Evolutionary conservation across 23 red algal genomes (phyloP).

Genomic region (Cyanidium caldarium): DNA sequence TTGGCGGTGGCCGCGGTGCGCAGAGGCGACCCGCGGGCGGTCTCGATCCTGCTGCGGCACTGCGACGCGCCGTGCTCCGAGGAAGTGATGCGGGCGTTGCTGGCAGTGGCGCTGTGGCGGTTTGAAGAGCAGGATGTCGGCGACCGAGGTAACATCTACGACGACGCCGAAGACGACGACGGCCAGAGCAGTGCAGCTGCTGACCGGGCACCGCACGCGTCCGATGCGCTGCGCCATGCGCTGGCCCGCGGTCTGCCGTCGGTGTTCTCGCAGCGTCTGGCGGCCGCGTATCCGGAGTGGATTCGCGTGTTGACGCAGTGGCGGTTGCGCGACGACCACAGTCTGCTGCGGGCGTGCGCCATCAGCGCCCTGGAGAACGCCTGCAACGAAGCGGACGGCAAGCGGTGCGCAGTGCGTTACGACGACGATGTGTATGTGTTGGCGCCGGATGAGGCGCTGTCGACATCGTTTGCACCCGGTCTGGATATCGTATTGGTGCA

Average conservation of each 20-base stretch:
- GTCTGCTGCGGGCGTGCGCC: background rate
- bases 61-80: background rate
- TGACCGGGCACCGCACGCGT: background rate
- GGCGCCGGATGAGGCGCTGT: background rate
- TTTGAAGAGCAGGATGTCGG: background rate
- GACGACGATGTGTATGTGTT: background rate
- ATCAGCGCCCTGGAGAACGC: background rate
- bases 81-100: background rate
- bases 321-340: background rate
- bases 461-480: background rate
- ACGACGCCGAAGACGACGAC: background rate
- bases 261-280: background rate
- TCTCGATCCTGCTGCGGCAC: background rate
- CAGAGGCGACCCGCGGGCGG: background rate
- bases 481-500: constrained; percentile 17
- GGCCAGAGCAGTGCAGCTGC: background rate
- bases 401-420: too few relatives aligned
- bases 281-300: background rate
- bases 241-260: background rate
- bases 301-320: background rate
- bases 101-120: background rate
- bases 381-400: background rate
- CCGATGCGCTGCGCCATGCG: background rate
- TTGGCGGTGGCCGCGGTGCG: background rate
- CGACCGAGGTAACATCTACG: background rate